Evolutionary conservation across 2,329 filamentous ascomycete species (phyloP), one percentile per base, ranked within the genome.

Genomic region (Corinectria fuckeliana): DNA sequence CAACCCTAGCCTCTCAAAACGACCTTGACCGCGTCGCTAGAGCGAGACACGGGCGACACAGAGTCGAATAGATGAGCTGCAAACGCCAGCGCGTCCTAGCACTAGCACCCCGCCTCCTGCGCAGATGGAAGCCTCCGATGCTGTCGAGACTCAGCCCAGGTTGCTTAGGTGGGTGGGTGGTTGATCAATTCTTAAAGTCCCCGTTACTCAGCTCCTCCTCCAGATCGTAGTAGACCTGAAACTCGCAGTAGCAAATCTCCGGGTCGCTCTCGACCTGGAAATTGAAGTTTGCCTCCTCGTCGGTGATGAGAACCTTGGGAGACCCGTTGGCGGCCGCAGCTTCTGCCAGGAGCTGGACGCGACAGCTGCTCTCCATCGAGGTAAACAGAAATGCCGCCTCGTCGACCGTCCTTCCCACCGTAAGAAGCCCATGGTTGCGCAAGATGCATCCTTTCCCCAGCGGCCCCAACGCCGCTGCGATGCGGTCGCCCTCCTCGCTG

Each of bases 331-430:
- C 68, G 2, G 69, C 68, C 0, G 71, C 69, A 10, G 72, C 66
- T 53, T 75, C 70, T 9, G 71, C 60, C 5, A 74, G 58, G 3
- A 75, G 59, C 48, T 72, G 61, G 14, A 71, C 56, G 10, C 85
- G 81, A 70, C 89, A 92, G 10, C 82, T 85, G 26, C 85, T 81
- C 72, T 92, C 89, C 76, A 91, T 81, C 5, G 87, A 77, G 0
- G 85, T 87, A 72, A 89, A 91, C 55, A 91, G 73, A 71, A 87
- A 91, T 0, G 88, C 88, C 0, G 90, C 89, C 74, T 92, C 90
- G 64, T 92, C 90, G 2, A 92, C 89, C 0, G 88, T 92, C 4
- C 72, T 68, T 0, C 90, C 90, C 0, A 91, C 88, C 0, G 88
- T 91, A 49, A 92, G 67, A 11, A 92, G 74, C 0, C 90, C 90